Base-by-base conservation (phyloP, 352 stramenopile species). In the Globisporangium nagaii region DNA sequence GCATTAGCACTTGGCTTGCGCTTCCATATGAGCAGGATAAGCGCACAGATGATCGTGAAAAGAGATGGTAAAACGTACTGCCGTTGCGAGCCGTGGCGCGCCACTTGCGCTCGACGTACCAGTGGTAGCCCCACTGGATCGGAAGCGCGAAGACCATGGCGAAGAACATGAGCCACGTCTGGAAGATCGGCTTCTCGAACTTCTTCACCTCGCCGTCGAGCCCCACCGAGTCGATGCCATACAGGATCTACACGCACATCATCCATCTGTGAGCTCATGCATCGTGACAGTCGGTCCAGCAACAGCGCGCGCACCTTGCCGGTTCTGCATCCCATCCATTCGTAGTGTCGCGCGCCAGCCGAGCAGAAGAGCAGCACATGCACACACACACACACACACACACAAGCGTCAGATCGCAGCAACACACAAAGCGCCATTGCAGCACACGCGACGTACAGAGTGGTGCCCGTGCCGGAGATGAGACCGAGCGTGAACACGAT, bases 141-240 rank as follows among this genome's bases (percentile, higher is more conserved):
- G 90, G 73, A 15, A 98, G 66, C 19, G 88, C 92, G 59, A 96
- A 97, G 24, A 93, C 60, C 95, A 98, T 98, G 35, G 93, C 92
- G 8, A 98, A 68, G 70, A 98, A 98, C 93, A 98, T 98, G 60
- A 96, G 87, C 77, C 95, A 97, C 15, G 95, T 98, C 73, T 98
- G 90, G 73, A 98, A 98, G 43, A 98, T 86, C 40, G 94, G 92
- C 60, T 98, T 98, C 42, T 94, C 75, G 64, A 98, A 98, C 40
- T 87, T 82, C 70, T 97, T 95, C 13, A 90, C 62, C 46, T 93
- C 68, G 17, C 89, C 92, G 24, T 90, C 75, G 10, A 96, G 77
- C 4, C 91, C 93, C 25, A 95, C 74, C 11, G 84, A 88, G 51
- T 95, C 79, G 27, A 98, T 79, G 27, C 79, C 79, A 59, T 98